These are phyloP conservation scores for Schwanniomyces occidentalis DNA, from an alignment of 805 yeast genomes.

Conservation along the genomic window DNA sequence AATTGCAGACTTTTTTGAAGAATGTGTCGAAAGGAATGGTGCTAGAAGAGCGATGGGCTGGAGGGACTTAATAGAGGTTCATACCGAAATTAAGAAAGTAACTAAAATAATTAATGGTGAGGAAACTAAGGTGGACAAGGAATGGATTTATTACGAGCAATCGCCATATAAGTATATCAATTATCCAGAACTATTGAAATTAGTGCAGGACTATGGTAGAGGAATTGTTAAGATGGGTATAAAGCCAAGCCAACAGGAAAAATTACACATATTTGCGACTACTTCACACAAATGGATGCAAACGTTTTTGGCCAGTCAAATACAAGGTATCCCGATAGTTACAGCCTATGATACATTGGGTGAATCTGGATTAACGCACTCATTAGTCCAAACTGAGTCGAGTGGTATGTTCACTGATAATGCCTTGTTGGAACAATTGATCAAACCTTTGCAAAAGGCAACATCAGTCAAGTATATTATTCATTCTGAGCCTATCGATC, in stretches of 20 bases:
- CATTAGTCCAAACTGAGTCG: constrained; percentile 79
- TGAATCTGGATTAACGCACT: constrained; percentile 82
- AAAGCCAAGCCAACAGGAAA: constrained; percentile 56
- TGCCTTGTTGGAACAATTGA: constrained; percentile 61
- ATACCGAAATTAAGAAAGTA: constrained; percentile 72
- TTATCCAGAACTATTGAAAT: constrained; percentile 53
- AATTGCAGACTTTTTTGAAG: constrained; percentile 66
- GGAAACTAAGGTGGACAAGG: constrained; percentile 69
- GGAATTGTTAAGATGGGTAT: constrained; percentile 79
- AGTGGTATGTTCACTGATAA: constrained; percentile 84
- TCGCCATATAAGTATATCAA: constrained; percentile 68
- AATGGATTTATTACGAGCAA: constrained; percentile 84
- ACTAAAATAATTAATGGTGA: constrained; percentile 79
- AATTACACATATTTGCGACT: constrained; percentile 80
- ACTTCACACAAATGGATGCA: constrained; percentile 93
- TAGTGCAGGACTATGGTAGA: constrained; percentile 59
- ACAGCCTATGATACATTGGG: constrained; percentile 97
- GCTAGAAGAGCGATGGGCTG: constrained; percentile 64
- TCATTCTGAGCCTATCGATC: constrained; percentile 62
- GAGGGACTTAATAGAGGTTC: constrained; percentile 74
- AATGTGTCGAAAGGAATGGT: constrained; percentile 60
- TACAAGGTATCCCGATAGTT: constrained; percentile 82
- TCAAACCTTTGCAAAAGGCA: constrained; percentile 71
- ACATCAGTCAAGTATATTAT: constrained; percentile 64
- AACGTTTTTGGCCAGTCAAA: constrained; percentile 71